phyloP scores from a whole-genome alignment of 371 early-diverging fungal genomes.

The Mucor circinelloides region DNA sequence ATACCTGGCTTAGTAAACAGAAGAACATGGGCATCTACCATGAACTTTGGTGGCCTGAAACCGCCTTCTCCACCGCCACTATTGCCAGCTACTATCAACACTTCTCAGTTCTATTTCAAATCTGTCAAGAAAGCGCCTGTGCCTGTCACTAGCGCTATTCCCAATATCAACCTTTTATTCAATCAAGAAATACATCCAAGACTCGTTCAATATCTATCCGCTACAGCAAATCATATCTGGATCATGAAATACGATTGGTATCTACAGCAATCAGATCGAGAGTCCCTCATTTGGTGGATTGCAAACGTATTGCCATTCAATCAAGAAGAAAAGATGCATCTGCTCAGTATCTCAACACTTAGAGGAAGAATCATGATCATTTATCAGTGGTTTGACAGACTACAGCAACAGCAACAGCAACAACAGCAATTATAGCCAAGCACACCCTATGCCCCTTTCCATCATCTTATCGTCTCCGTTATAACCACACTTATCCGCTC shows the following conservation, averaged over 20 bases:
- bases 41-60: background rate
- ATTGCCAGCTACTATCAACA: background rate
- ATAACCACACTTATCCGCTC: background rate
- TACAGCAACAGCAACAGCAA: background rate
- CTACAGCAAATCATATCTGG: background rate
- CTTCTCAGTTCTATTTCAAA: background rate
- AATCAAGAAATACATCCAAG: background rate
- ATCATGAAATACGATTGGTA: conserved; percentile 12
- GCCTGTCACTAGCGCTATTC: background rate
- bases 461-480: background rate
- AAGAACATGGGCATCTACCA: background rate
- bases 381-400: background rate
- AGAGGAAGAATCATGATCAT: conserved; percentile 45
- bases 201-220: background rate
- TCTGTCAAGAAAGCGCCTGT: background rate
- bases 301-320: conserved; percentile 52
- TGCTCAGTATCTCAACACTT: conserved; percentile 36
- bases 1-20: conserved; percentile 3
- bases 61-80: conserved; percentile 5
- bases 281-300: conserved; percentile 51
- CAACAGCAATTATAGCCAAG: background rate
- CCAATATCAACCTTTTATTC: background rate
- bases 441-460: background rate
- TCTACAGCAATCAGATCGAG: conserved; percentile 18
- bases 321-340: conserved; percentile 39